Evolutionary conservation across 2,329 filamentous ascomycete genomes (phyloP).

Genomic region (Ambrosiella cleistominuta): DNA sequence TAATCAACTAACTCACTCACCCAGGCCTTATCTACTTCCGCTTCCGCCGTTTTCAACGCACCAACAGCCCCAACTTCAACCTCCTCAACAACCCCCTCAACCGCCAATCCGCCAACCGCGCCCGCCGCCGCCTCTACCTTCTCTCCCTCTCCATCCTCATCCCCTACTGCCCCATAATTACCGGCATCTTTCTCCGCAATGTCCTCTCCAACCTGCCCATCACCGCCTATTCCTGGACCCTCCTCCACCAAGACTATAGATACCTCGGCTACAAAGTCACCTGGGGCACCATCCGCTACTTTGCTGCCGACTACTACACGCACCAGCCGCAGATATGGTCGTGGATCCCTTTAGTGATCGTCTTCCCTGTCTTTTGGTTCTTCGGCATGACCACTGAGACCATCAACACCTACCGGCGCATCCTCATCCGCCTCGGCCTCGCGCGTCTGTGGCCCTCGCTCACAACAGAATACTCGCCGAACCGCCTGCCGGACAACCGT

Average conservation of each 20-base stretch:
- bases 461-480: conserved; percentile 23
- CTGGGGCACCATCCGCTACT: conserved; percentile 31
- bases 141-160: conserved; percentile 35
- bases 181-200: conserved; percentile 26
- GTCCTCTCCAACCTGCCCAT: conserved; percentile 19
- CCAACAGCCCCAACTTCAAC: conserved; percentile 23
- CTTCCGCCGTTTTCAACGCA: conserved; percentile 29
- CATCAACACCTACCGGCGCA: conserved; percentile 29
- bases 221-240: conserved; percentile 24
- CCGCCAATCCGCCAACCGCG: conserved; percentile 21
- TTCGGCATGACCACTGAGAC: conserved; percentile 40
- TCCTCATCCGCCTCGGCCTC: conserved; percentile 25
- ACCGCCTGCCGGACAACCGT: conserved; percentile 12
- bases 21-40: conserved; percentile 23
- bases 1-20: conserved; percentile 21
- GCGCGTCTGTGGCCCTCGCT: conserved; percentile 27
- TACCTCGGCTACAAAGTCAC: conserved; percentile 20
- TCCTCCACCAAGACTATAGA: conserved; percentile 22
- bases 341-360: conserved; percentile 32
- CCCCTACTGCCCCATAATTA: conserved; percentile 32
- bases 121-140: conserved; percentile 35
- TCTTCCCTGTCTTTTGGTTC: conserved; percentile 32
- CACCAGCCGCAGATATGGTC: conserved; percentile 27
- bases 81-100: conserved; percentile 8
- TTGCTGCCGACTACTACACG: conserved; percentile 24